Evolutionary conservation across 139 green algal species (phyloP), one percentile per base, ranked within the genome.

Genomic region (Diplosphaera chodatii): DNA sequence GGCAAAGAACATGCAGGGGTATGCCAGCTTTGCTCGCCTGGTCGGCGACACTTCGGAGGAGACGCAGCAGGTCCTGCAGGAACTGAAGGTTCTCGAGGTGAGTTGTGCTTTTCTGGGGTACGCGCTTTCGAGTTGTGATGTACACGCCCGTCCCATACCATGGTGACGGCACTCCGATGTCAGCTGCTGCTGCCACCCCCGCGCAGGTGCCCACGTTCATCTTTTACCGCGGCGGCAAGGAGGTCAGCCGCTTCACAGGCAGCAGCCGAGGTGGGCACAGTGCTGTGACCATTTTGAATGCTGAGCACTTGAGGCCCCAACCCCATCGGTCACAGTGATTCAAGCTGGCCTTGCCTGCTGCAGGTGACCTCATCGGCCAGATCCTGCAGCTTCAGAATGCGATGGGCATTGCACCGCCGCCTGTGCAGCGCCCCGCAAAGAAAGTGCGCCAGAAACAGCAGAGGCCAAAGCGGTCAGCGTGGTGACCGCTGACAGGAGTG

Each of bases 131-230:
- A n/a, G n/a, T n/a, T n/a, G n/a, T n/a, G n/a, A n/a, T n/a, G n/a
- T n/a, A n/a, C n/a, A n/a, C n/a, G n/a, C n/a, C n/a, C n/a, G n/a
- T n/a, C n/a, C n/a, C n/a, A n/a, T n/a, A n/a, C n/a, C n/a, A n/a
- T n/a, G n/a, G n/a, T n/a, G n/a, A n/a, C n/a, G n/a, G n/a, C n/a
- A n/a, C n/a, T n/a, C n/a, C n/a, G n/a, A n/a, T n/a, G n/a, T n/a
- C n/a, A n/a, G n/a, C n/a, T n/a, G 68, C 37, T 48, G 37, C 37
- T 59, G 48, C 48, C 18, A n/a, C 13, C 16, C 22, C 16, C 37
- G 4, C 48, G 27, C 72, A 88, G 76, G 83, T 96, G 70, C 91
- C 91, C 27, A 94, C 88, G 20, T 97, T 97, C 74, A 40, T 97
- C 0, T 97, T 96, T 68, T 96, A 89, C 77, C 68, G 85, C n/a